Base-by-base conservation (phyloP, 2,329 filamentous ascomycete species). In the Trichoderma arundinaceum region DNA sequence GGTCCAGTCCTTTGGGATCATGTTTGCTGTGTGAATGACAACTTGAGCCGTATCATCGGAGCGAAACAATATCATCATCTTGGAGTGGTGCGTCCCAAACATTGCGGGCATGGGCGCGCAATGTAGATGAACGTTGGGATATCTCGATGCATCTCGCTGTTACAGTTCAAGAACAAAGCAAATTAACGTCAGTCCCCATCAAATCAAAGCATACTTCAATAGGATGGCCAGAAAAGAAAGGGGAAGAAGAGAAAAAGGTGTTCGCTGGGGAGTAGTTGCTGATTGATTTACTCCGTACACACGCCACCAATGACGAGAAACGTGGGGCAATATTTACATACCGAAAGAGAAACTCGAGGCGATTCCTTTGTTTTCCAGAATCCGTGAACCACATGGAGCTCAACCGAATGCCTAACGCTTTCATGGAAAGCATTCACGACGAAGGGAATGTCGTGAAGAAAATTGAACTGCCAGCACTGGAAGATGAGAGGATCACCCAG, bases 1-100 rank as follows among this genome's bases (percentile, higher is more conserved):
- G 1, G 82, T 85, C 93, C 93, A 97, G 75, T 97, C 93, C 64
- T 89, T 88, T 4, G 83, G 74, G n/a, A 96, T 94, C 90, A 96
- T 92, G 71, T 97, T 97, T 17, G 93, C 92, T 0, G 93, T 97
- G 71, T 96, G 92, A 35, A 97, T 93, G 64, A 96, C 78, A 6
- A 97, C 80, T 77, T 96, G 90, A 0, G 90, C 91, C 0, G 83
- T 86, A 68, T 90, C 87, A 73, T 96, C 92, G 74, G 91, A 88
- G 5, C 91, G 85, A 68, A 96, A 82, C 4, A 96, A 77, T n/a
- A 96, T 81, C 76, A 96, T 86, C 91, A 96, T 95, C 77, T 96
- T 95, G 12, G 90, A 83, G 71, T 89, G 92, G 76, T 97, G 93
- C 0, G 92, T 97, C 2, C 93, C 93, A 73, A 93, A 96, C 69